Percentiles rank a stretch among this genome's conserved stretches.
phyloP scores from a whole-genome alignment of 768 basidiomycete genomes.

The Phlebiopsis gigantea region DNA sequence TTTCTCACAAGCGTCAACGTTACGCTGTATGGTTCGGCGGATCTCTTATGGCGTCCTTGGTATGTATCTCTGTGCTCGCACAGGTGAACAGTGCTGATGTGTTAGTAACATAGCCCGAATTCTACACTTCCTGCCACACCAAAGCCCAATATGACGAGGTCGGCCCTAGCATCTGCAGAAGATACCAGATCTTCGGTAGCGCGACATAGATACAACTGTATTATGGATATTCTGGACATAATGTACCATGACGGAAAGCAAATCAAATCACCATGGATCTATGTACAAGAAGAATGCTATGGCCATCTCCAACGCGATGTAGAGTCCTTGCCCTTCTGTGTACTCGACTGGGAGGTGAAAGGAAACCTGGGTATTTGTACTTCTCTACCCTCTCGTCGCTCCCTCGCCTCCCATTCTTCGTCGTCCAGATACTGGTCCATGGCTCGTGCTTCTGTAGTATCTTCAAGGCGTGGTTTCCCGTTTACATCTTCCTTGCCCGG shows the following conservation, averaged over 20 bases:
- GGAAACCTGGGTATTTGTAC: constrained; percentile 22
- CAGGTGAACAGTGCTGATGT: not conserved
- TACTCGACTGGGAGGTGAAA: not conserved
- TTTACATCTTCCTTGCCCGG: not conserved
- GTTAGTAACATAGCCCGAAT: constrained; percentile 64
- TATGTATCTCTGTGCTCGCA: constrained; percentile 32
- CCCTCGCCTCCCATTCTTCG: constrained; percentile 55
- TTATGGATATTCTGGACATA: constrained; percentile 6
- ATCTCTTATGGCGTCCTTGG: constrained; percentile 87
- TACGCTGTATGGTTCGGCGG: constrained; percentile 99
- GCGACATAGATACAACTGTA: constrained; percentile 47
- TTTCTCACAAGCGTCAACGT: constrained; percentile 96
- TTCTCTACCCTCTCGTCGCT: constrained; percentile 28
- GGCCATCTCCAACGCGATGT: not conserved
- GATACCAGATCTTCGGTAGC: constrained; percentile 92
- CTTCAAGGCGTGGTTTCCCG: constrained; percentile 15
- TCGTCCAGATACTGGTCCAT: constrained; percentile 61
- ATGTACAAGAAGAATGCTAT: not conserved
- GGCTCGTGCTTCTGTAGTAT: constrained; percentile 38
- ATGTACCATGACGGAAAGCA: constrained; percentile 1
- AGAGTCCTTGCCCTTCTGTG: not conserved
- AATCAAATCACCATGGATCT: not conserved
- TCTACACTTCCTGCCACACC: constrained; percentile 90
- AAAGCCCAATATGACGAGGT: constrained; percentile 94
- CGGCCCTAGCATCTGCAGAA: constrained; percentile 85